Base-by-base conservation (phyloP, 2,329 filamentous ascomycete species). In the Pseudodiploospora longispora region DNA sequence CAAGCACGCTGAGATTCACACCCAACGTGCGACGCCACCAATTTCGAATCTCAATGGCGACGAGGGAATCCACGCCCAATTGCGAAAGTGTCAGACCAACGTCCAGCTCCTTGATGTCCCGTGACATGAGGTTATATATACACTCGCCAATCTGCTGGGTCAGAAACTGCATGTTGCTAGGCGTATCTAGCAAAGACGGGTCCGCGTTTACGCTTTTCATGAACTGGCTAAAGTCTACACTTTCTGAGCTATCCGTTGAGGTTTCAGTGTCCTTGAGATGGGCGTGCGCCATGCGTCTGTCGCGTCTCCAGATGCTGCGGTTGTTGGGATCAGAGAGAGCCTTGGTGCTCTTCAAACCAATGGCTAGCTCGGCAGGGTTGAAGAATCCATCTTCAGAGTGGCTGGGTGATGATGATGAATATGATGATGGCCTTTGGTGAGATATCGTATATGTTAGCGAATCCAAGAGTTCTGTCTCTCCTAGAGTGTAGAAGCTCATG, bases 31-130 rank as follows among this genome's bases (percentile, higher is more conserved):
- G 10, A 6, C 43, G 12, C 5, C 40, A 51, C 49, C 49, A 51
- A 30, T 47, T 49, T 4, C 49, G 38, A 27, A 49, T 36, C 42
- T 51, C 49, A 8, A 51, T 51, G 30, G 36, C 43, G 29, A 49
- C 46, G 10, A 51, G 33, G 8, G 46, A 49, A 40, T 51, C 47
- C 3, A 51, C 42, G 1, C 47, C 47, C 4, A 47, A 30, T 6
- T 41, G 43, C 1, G 35, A 41, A 1, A 46, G 44, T 6, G 47
- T 40, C 30, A 45, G 6, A 4, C 36, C 29, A 9, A 40, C 44
- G 31, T 51, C 44, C 27, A 49, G 33, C 9, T 45, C 33, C 31
- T 45, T 38, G 3, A 9, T 5, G 6, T 37, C n/a, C 37, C 30
- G 27, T 10, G 35, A 19, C 29, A 45, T 31, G 33, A 40, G 41